Percentiles rank a stretch among this genome's conserved stretches.
Evolutionary conservation across 495 filamentous ascomycete species (phyloP).

Genomic region (Pyronema domesticum): DNA sequence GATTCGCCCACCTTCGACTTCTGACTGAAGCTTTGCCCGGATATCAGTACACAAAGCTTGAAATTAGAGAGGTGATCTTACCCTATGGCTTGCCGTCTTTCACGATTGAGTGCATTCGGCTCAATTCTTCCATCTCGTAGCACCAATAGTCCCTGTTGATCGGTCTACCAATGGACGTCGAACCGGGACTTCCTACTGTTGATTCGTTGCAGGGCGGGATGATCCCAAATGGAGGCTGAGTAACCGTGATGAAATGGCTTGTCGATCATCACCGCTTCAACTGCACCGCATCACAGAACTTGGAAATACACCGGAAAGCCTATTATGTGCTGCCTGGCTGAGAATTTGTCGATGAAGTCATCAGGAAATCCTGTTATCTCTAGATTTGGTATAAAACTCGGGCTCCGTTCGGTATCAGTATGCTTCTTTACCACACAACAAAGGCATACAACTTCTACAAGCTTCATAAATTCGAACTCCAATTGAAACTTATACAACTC

Average conservation of each 20-base stretch:
- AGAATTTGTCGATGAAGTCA: not conserved
- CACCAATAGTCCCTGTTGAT: too few relatives aligned
- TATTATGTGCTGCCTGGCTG: not conserved
- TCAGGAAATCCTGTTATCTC: not conserved
- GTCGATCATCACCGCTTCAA: not conserved
- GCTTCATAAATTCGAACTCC: not conserved
- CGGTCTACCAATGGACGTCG: too few relatives aligned
- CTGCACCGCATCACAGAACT: not conserved
- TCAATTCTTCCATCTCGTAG: too few relatives aligned
- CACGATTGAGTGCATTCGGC: too few relatives aligned
- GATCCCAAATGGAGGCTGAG: not conserved
- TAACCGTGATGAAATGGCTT: not conserved
- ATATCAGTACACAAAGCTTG: too few relatives aligned
- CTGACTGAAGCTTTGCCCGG: too few relatives aligned
- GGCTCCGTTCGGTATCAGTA: not conserved
- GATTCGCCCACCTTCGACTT: too few relatives aligned
- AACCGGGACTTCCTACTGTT: too few relatives aligned
- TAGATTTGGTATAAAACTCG: not conserved
- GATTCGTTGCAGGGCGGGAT: not conserved
- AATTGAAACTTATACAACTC: slow-evolving; percentile 8
- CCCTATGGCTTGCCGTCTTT: too few relatives aligned
- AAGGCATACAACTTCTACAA: not conserved
- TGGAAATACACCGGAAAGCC: not conserved
- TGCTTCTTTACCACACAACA: not conserved
- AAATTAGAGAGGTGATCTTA: too few relatives aligned